A percentile compares a stretch with the other conserved stretches of the same genome.
Evolutionary conservation across 768 basidiomycete species (phyloP).

Genomic region (Auricularia sp.): DNA sequence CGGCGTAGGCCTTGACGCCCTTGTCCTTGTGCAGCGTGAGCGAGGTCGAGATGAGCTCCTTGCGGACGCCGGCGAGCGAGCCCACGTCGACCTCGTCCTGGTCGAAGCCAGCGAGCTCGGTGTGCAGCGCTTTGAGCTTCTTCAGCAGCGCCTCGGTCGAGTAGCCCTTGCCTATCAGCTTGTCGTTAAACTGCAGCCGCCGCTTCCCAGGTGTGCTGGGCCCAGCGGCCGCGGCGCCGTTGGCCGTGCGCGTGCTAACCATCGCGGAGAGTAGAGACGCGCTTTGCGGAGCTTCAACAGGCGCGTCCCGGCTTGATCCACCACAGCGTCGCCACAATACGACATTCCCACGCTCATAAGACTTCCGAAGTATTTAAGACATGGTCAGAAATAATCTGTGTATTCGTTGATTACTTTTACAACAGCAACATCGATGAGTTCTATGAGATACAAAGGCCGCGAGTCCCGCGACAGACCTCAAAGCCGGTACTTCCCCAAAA

Average conservation of each 20-base stretch:
- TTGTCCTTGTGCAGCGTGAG: constrained; percentile 91
- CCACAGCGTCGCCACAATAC: not conserved
- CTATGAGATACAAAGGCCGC: too few relatives aligned
- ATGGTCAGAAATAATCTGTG: too few relatives aligned
- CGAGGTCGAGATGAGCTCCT: constrained; percentile 68
- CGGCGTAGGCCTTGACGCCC: constrained; percentile 90
- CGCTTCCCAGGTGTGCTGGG: not conserved
- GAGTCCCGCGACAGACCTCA: too few relatives aligned
- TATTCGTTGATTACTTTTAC: too few relatives aligned
- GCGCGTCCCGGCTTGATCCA: not conserved
- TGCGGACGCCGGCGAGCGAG: constrained; percentile 59
- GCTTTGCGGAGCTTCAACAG: not conserved
- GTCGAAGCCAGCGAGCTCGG: constrained; percentile 70
- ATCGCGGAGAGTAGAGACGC: constrained; percentile 40
- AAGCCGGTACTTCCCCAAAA: too few relatives aligned
- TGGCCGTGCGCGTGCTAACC: constrained; percentile 58
- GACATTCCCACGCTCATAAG: too few relatives aligned
- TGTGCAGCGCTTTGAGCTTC: constrained; percentile 71
- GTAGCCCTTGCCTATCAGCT: constrained; percentile 65
- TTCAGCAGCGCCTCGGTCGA: constrained; percentile 77
- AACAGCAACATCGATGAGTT: too few relatives aligned
- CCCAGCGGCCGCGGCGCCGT: constrained; percentile 35
- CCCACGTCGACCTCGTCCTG: constrained; percentile 73
- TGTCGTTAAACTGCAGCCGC: constrained; percentile 58
- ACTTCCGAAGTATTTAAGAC: too few relatives aligned